Conservation (phyloP, 2,329 filamentous ascomycete species). For the Nigrograna mackinnonii region DNA sequence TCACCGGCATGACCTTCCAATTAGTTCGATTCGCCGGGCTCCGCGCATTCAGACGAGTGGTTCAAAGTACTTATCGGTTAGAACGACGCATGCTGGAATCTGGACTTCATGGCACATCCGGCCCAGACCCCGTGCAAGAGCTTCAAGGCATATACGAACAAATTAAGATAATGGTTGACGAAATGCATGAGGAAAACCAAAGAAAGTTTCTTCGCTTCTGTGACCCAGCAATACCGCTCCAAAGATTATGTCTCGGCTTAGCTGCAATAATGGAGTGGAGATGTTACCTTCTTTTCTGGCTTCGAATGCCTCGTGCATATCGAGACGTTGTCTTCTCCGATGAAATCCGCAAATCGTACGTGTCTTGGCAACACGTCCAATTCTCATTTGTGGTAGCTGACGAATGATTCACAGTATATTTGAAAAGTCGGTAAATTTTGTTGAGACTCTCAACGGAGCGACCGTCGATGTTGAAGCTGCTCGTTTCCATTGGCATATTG, state of each 20-base stretch:
- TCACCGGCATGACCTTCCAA: slow-evolving; percentile 40
- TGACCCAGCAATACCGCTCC: slow-evolving; percentile 32
- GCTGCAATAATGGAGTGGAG: slow-evolving; percentile 40
- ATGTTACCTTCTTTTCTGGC: slow-evolving; percentile 42
- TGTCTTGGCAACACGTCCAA: slow-evolving; percentile 1
- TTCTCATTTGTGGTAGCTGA: not conserved
- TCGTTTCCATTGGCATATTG: slow-evolving; percentile 44
- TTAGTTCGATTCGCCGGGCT: slow-evolving; percentile 39
- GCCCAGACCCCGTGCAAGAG: slow-evolving; percentile 37
- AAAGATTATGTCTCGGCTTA: slow-evolving; percentile 34
- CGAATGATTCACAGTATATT: slow-evolving; percentile 33
- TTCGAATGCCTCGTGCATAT: slow-evolving; percentile 41
- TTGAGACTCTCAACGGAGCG: slow-evolving; percentile 40
- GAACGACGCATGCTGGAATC: slow-evolving; percentile 40
- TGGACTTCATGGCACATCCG: slow-evolving; percentile 32
- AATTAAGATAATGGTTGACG: slow-evolving; percentile 40
- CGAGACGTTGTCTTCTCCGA: slow-evolving; percentile 39
- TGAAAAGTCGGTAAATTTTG: slow-evolving; percentile 41
- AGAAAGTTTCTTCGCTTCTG: slow-evolving; percentile 35
- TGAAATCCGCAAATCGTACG: slow-evolving; percentile 38
- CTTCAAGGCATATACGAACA: slow-evolving; percentile 36
- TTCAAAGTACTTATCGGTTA: slow-evolving; percentile 41
- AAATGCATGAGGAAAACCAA: slow-evolving; percentile 36
- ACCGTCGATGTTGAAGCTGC: slow-evolving; percentile 38
- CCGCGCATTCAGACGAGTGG: slow-evolving; percentile 35